Evolutionary conservation across 805 yeast species (phyloP), one percentile per base, ranked within the genome.

Genomic region (Yarrowia sp.): DNA sequence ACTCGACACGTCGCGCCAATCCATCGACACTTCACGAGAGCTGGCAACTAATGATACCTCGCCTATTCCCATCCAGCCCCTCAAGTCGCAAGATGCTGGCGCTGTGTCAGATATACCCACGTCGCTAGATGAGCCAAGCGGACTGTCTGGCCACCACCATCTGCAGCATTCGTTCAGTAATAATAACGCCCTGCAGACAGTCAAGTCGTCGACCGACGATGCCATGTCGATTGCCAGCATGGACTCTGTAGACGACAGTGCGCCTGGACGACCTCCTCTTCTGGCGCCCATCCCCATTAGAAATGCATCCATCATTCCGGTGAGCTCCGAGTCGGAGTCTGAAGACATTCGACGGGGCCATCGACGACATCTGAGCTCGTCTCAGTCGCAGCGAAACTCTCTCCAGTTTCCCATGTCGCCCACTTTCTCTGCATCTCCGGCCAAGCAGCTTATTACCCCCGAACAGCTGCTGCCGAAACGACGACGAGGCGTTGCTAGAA

Each of bases 261-360:
- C 13, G n/a, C 46, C 46, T 7, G 46, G 61, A 5, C 64, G 50
- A 9, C 50, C 64, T 12, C 50, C 64, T 13, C 64, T 58, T 8
- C 40, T 58, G 30, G 64, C 64, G 9, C 64, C 64, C 64, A 58
- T 58, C 13, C 64, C 64, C 40, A 58, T 58, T 34, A 24, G 50
- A 33, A 42, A 40, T 20, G 49, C 64, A 30, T 58, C 64, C 49
- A 58, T 58, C 39, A 58, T 58, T 17, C 64, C 64, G 14, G 33
- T 58, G 40, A 58, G 64, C 64, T 58, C 64, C 9, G 64, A 43
- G 40, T 58, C 64, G 10, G 64, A 58, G 64, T 58, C 64, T 17
- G 64, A 58, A 17, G 64, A 58, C 8, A 19, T 43, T 17, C 64
- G 64, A 42, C 39, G 64, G 6, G 14, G 50, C n/a, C 64, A 58